Base-by-base conservation (phyloP, 345 rosid genomes). In the Hirschfeldia incana region DNA sequence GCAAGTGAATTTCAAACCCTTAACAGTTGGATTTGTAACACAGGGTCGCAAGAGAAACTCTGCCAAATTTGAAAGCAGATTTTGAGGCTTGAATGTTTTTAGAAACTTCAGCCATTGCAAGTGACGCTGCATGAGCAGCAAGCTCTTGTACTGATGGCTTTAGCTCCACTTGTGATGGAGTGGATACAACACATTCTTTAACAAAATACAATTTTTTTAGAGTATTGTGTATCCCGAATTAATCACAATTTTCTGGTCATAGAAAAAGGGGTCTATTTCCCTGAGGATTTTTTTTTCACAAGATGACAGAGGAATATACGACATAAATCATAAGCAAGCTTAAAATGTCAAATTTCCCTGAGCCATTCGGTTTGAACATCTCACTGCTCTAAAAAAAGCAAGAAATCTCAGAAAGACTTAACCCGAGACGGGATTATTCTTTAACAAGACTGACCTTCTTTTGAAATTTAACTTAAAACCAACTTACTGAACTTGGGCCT, bases 21-120 rank as follows among this genome's bases (percentile, higher is more conserved):
- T 78, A 92, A 81, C 70, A 95, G 81, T 12, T 53, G 82, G 81
- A 86, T 78, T 83, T 90, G 94, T 42, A 90, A 82, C 1, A 76
- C 70, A 53, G 67, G 74, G 82, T 92, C 88, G 4, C 95, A 92
- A 32, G 89, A 85, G 64, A 90, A 87, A 76, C 94, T 83, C 76
- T 83, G 86, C 99, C 99, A 92, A 92, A 92, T 65, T 93, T 91
- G 76, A 89, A 91, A 65, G 98, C 97, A 64, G 99, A 86, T 44
- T 81, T 87, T 7, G 96, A 98, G 57, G 96, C 82, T 46, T 46
- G 81, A 53, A 91, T 86, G 76, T 86, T 86, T 79, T 87, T 88
- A 13, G 96, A 94, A 74, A 91, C 90, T 77, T 92, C 97, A 44
- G 85, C 80, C 87, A 82, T 64, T 67, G 96, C 94, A 76, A 84